Evolutionary conservation across 768 basidiomycete species (phyloP).

Genomic region (Pleurotus citrinopileatus): DNA sequence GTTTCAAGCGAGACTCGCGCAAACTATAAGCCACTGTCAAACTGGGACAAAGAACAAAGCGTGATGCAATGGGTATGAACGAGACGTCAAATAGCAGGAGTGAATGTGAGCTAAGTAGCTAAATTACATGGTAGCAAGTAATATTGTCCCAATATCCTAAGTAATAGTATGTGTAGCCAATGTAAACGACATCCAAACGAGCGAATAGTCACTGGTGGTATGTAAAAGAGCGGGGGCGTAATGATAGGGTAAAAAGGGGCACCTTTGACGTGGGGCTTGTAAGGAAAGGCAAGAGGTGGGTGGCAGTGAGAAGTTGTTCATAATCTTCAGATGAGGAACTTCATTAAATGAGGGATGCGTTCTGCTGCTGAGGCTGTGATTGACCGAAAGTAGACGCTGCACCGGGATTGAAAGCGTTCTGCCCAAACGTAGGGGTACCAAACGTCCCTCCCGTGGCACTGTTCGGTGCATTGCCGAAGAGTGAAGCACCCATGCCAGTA

Average conservation of each 20-base stretch:
- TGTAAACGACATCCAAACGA: constrained; percentile 1
- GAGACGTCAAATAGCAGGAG: not conserved
- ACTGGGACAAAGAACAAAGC: constrained; percentile 6
- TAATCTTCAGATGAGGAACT: constrained; percentile 11
- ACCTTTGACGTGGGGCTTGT: not conserved
- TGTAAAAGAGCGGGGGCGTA: not conserved
- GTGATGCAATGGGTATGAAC: not conserved
- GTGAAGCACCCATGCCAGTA: constrained; percentile 9
- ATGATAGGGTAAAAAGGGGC: not conserved
- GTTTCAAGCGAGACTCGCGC: constrained; percentile 9
- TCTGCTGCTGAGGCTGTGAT: constrained; percentile 29
- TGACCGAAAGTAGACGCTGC: not conserved
- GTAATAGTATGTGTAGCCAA: constrained; percentile 1
- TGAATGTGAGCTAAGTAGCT: not conserved
- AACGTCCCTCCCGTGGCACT: not conserved
- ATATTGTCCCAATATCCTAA: constrained; percentile 9
- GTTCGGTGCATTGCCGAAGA: not conserved
- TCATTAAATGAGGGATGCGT: constrained; percentile 49
- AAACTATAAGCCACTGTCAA: not conserved
- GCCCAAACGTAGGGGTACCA: constrained; percentile 8
- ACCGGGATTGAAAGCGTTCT: constrained; percentile 9
- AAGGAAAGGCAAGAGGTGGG: constrained; percentile 13
- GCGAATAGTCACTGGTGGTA: not conserved
- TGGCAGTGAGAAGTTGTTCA: constrained; percentile 13
- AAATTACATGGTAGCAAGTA: constrained; percentile 10